A percentile compares a stretch with the other conserved stretches of the same genome.
These are phyloP conservation scores for Kodamaea fukazawae DNA, from an alignment of 805 yeast genomes.

Conservation along the genomic window DNA sequence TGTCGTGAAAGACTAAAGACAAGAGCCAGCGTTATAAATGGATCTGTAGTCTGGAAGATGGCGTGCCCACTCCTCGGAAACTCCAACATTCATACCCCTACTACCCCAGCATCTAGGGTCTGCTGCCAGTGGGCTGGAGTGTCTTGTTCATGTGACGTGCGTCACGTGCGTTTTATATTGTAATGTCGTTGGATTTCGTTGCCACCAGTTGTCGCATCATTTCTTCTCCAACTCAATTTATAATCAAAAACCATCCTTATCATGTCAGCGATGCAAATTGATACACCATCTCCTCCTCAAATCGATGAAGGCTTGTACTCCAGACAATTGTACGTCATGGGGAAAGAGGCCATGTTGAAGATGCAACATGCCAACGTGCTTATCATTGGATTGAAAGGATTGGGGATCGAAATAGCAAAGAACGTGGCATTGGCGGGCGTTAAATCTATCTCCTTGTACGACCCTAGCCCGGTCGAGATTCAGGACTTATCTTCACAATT, in stretches of 20 bases:
- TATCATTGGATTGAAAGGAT: conserved; percentile 83
- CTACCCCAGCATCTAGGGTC: no score
- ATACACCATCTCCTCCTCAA: conserved; percentile 34
- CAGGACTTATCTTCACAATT: conserved; percentile 87
- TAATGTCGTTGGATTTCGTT: no score
- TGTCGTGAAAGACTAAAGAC: no score
- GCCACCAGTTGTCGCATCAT: no score
- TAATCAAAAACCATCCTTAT: neutral
- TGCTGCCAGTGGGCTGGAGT: no score
- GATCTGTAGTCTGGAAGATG: no score
- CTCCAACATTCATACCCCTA: no score
- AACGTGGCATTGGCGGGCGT: conserved; percentile 97
- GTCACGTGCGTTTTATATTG: no score
- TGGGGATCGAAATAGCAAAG: conserved; percentile 95
- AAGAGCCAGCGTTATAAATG: no score
- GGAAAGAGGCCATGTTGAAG: conserved; percentile 96
- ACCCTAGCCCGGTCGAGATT: conserved; percentile 65
- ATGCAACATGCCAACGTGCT: conserved; percentile 95
- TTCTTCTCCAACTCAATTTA: no score
- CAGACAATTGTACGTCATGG: conserved; percentile 93
- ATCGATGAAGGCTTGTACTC: conserved; percentile 96
- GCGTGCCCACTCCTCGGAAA: no score
- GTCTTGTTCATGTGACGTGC: no score
- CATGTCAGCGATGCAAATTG: conserved; percentile 41
- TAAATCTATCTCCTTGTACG: conserved; percentile 81